Percentiles rank a stretch among this genome's conserved stretches.
Conservation (phyloP, 2,329 filamentous ascomycete genomes). For the Hansfordia pulvinata region DNA sequence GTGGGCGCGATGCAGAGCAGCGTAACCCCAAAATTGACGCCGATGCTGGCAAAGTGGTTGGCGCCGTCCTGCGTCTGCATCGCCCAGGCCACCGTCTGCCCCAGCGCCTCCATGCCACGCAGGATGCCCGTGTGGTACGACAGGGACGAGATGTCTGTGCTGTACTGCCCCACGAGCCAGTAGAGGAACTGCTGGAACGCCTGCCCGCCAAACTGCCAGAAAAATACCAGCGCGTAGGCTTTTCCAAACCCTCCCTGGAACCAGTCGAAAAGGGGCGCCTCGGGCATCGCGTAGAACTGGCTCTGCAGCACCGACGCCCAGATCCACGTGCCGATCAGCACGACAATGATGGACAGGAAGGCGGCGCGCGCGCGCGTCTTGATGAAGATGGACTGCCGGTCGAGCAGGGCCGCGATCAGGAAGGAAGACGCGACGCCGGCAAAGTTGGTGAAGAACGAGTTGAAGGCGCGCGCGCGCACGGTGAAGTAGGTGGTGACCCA, state of each 20-base stretch:
- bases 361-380: conserved; percentile 12
- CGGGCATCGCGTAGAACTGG: conserved; percentile 13
- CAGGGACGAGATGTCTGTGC: conserved; percentile 15
- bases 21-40: conserved; percentile 16
- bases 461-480: conserved; percentile 17
- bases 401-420: conserved; percentile 15
- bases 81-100: conserved; percentile 19
- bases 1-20: conserved; percentile 15
- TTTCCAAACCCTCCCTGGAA: conserved; percentile 14
- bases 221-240: conserved; percentile 14
- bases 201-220: conserved; percentile 16
- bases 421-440: conserved; percentile 17
- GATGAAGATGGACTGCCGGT: conserved; percentile 15
- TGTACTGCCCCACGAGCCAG: conserved; percentile 18
- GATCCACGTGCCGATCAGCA: conserved; percentile 17
- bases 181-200: conserved; percentile 19
- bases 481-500: conserved; percentile 18
- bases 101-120: conserved; percentile 16
- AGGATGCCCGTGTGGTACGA: conserved; percentile 17
- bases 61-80: conserved; percentile 17
- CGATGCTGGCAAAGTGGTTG: conserved; percentile 18
- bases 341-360: conserved; percentile 11
- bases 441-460: conserved; percentile 20
- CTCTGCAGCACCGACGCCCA: conserved; percentile 17
- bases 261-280: conserved; percentile 17